Evolutionary conservation across 768 basidiomycete species (phyloP).

Genomic region (Chalciporus pseudorubinellus): DNA sequence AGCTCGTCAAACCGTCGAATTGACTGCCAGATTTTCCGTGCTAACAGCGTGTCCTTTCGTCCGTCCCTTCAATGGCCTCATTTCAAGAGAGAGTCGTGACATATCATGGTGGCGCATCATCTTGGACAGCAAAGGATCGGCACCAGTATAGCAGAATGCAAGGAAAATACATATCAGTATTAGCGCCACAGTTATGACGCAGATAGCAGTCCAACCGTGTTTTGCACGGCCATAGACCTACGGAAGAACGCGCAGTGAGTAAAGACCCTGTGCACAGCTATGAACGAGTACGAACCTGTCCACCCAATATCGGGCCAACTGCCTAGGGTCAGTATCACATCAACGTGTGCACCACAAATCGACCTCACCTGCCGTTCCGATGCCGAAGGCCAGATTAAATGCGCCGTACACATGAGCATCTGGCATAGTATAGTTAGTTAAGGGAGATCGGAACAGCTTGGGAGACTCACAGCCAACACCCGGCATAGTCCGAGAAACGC

Average conservation of each 20-base stretch:
- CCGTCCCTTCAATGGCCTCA: constrained; percentile 5
- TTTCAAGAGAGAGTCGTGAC: constrained; percentile 10
- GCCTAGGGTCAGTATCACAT: constrained; percentile 3
- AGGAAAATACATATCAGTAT: constrained; percentile 39
- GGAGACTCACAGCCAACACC: constrained; percentile 66
- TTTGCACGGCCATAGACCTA: constrained; percentile 59
- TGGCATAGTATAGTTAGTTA: constrained; percentile 24
- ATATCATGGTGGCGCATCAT: constrained; percentile 21
- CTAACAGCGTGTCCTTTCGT: neutral
- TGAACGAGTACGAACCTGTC: constrained; percentile 46
- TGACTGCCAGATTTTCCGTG: neutral
- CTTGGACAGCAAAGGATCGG: constrained; percentile 37
- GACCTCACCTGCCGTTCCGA: constrained; percentile 57
- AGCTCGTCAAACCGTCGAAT: constrained; percentile 5
- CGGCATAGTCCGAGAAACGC: constrained; percentile 51
- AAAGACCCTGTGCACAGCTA: neutral
- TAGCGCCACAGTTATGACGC: constrained; percentile 45
- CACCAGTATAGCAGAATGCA: constrained; percentile 49
- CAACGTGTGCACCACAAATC: neutral
- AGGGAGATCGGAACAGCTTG: neutral
- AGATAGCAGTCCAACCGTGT: constrained; percentile 62
- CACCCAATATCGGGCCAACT: constrained; percentile 73
- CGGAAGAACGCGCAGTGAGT: neutral
- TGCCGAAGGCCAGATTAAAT: constrained; percentile 68
- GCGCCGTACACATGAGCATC: constrained; percentile 75